Conservation (phyloP, 495 filamentous ascomycete species). For the Staphylotrichum longicolle region DNA sequence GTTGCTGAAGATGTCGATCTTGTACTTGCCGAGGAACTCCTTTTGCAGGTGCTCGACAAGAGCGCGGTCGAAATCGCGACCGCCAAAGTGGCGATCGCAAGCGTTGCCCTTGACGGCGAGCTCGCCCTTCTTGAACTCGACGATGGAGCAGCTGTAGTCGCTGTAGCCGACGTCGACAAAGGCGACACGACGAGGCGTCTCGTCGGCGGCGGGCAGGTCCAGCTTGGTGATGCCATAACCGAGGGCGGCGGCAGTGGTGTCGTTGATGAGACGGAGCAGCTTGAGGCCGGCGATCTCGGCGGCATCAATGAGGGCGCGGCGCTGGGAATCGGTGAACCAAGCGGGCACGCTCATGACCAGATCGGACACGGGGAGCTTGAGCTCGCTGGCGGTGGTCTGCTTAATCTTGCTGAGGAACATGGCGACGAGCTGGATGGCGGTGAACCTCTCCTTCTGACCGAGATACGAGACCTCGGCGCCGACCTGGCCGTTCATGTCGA, state of each 20-base stretch:
- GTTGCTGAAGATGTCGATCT: slow-evolving; percentile 85
- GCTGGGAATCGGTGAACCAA: slow-evolving; percentile 96
- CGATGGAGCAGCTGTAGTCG: slow-evolving; percentile 90
- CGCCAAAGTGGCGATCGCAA: slow-evolving; percentile 94
- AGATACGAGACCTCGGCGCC: slow-evolving; percentile 93
- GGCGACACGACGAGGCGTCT: slow-evolving; percentile 87
- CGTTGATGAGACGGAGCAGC: slow-evolving; percentile 91
- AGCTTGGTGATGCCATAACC: slow-evolving; percentile 97
- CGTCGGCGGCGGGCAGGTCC: slow-evolving; percentile 82
- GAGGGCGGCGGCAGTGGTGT: slow-evolving; percentile 93
- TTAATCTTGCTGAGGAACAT: slow-evolving; percentile 97
- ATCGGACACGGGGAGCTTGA: slow-evolving; percentile 91
- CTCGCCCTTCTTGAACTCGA: slow-evolving; percentile 97
- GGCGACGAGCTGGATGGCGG: slow-evolving; percentile 82
- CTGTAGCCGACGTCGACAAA: slow-evolving; percentile 97
- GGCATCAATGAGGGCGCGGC: slow-evolving; percentile 84
- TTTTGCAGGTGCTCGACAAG: slow-evolving; percentile 90
- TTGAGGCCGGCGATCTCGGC: slow-evolving; percentile 93
- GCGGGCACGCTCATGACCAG: slow-evolving; percentile 90
- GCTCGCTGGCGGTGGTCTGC: slow-evolving; percentile 78
- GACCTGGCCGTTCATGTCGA: slow-evolving; percentile 89
- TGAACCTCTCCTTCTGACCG: slow-evolving; percentile 91
- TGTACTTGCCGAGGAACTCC: slow-evolving; percentile 92
- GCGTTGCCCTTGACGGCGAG: slow-evolving; percentile 89
- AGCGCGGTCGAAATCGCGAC: slow-evolving; percentile 93